Conservation (phyloP, 192 early-diverging fungal species). For the Entophlyctis helioformis region DNA sequence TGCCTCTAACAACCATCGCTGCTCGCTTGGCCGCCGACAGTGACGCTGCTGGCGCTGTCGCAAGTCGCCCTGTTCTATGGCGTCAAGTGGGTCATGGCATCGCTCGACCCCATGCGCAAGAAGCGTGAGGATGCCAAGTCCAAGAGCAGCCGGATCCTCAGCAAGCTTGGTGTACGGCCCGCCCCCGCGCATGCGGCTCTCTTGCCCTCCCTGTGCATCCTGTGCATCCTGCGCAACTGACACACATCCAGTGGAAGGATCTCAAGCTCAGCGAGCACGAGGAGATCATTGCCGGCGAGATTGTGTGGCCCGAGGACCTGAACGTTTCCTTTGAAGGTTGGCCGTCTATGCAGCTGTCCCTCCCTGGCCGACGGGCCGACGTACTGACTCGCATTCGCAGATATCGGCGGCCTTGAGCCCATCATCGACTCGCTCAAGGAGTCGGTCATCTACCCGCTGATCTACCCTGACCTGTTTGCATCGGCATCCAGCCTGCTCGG, state of each 20-base stretch:
- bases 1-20: background rate
- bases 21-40: slow-evolving; percentile 13
- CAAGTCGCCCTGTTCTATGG: slow-evolving; percentile 70
- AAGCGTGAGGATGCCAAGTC: slow-evolving; percentile 65
- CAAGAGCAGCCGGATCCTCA: slow-evolving; percentile 60
- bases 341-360: too few relatives aligned
- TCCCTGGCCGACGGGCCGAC: too few relatives aligned
- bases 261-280: slow-evolving; percentile 87
- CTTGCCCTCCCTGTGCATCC: too few relatives aligned
- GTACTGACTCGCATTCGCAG: too few relatives aligned
- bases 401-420: slow-evolving; percentile 87
- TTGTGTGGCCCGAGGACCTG: slow-evolving; percentile 89
- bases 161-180: slow-evolving; percentile 51
- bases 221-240: too few relatives aligned
- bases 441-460: slow-evolving; percentile 91
- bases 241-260: slow-evolving; percentile 42
- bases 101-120: slow-evolving; percentile 54
- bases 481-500: slow-evolving; percentile 75
- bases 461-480: slow-evolving; percentile 83
- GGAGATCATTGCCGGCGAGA: slow-evolving; percentile 84
- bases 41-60: slow-evolving; percentile 72
- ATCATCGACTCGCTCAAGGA: slow-evolving; percentile 88
- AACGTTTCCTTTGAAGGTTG: slow-evolving; percentile 65
- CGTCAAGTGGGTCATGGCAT: slow-evolving; percentile 70
- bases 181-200: background rate